phyloP scores from a whole-genome alignment of 768 basidiomycete species.

The Udeniomyces megalosporus region DNA sequence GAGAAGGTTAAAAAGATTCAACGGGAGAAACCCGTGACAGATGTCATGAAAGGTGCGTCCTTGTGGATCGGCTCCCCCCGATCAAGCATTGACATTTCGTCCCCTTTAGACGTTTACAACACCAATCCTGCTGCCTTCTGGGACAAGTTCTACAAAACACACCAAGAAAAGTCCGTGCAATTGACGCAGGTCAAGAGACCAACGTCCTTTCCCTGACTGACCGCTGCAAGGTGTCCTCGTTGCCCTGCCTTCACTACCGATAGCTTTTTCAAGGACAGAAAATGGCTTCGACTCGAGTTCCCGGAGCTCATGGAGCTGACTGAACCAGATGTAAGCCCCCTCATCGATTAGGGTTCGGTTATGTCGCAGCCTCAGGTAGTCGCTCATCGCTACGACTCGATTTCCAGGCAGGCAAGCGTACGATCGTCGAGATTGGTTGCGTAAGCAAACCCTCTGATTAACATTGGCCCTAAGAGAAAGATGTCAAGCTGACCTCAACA shows the following conservation, averaged over 20 bases:
- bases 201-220: no score
- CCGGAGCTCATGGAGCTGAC: conserved; percentile 64
- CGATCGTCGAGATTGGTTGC: conserved; percentile 79
- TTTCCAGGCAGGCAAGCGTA: conserved; percentile 53
- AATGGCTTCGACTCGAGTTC: conserved; percentile 94
- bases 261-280: conserved; percentile 88
- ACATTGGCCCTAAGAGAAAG: neutral
- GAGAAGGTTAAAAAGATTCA: conserved; percentile 54
- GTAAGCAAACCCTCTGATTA: conserved; percentile 28
- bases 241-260: no score
- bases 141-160: conserved; percentile 84
- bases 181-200: no score
- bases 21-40: conserved; percentile 51
- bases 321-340: conserved; percentile 41
- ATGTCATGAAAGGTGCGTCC: conserved; percentile 48
- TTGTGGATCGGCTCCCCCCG: conserved; percentile 34
- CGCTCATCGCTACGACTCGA: neutral
- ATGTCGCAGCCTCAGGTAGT: no score
- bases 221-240: no score
- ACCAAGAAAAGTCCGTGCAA: conserved; percentile 32
- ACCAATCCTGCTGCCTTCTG: conserved; percentile 35
- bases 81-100: no score
- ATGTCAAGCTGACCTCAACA: neutral
- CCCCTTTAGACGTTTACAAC: conserved; percentile 29
- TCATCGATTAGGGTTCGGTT: no score